phyloP scores from a whole-genome alignment of 2,329 filamentous ascomycete genomes.

The Aspergillus japonicus region DNA sequence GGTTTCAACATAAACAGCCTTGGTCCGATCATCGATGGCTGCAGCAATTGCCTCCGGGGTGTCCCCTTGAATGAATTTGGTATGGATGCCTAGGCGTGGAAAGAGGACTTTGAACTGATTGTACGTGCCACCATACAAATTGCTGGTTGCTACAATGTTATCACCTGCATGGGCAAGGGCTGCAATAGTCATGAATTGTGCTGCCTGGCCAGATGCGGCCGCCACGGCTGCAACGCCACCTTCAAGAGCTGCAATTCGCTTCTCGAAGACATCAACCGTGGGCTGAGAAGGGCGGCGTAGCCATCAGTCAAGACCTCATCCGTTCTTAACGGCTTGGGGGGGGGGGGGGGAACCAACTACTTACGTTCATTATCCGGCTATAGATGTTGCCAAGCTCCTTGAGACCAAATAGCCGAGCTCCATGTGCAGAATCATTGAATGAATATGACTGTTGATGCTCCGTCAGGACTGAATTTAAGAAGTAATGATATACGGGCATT shows the following conservation, averaged over 20 bases:
- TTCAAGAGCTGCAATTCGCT: constrained; percentile 92
- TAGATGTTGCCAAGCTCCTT: constrained; percentile 99
- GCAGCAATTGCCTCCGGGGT: constrained; percentile 73
- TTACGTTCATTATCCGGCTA: constrained; percentile 89
- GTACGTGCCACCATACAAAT: constrained; percentile 93
- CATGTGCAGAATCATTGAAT: constrained; percentile 96
- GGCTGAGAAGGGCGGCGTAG: constrained; percentile 54
- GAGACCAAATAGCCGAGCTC: constrained; percentile 89
- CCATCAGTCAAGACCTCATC: background rate
- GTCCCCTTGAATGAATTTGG: constrained; percentile 84
- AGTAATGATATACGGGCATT: background rate
- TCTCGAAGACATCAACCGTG: constrained; percentile 94
- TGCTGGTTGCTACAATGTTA: constrained; percentile 88
- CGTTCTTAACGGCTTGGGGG: background rate
- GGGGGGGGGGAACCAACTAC: constrained; percentile 27
- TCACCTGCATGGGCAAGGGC: constrained; percentile 84
- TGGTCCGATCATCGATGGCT: constrained; percentile 88
- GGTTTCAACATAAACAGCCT: constrained; percentile 86
- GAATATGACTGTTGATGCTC: constrained; percentile 65
- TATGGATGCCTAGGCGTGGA: constrained; percentile 79
- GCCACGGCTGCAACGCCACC: constrained; percentile 85
- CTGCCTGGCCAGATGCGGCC: constrained; percentile 80
- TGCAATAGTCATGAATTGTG: constrained; percentile 85
- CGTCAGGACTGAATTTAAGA: background rate
- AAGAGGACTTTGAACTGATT: constrained; percentile 95